These are phyloP conservation scores for Mikania micrantha DNA, from an alignment of 129 eudicot genomes.

Conservation along the genomic window DNA sequence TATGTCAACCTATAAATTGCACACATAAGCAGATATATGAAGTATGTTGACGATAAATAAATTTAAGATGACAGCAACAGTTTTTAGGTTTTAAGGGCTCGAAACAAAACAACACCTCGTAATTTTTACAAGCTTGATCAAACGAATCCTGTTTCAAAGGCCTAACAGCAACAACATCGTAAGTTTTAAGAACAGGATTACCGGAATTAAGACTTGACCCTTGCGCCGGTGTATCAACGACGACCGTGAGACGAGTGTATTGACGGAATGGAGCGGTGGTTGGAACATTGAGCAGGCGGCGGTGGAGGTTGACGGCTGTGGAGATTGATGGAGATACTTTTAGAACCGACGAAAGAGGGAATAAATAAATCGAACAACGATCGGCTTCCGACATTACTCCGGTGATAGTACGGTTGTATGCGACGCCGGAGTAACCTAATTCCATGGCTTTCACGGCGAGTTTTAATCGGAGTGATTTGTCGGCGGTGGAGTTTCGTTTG, in stretches of 20 bases:
- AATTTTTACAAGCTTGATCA: constrained; percentile 65
- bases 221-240: constrained; percentile 53
- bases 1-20: constrained; percentile 89
- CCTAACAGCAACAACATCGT: constrained; percentile 74
- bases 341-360: constrained; percentile 51
- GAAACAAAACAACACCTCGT: constrained; percentile 38
- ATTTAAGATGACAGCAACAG: neutral
- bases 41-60: neutral
- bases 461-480: constrained; percentile 49
- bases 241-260: constrained; percentile 67
- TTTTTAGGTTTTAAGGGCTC: neutral
- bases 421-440: constrained; percentile 79
- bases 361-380: constrained; percentile 49
- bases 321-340: constrained; percentile 46
- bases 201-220: constrained; percentile 65
- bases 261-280: constrained; percentile 57
- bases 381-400: constrained; percentile 77
- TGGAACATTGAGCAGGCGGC: constrained; percentile 44
- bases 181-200: constrained; percentile 62
- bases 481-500: constrained; percentile 27
- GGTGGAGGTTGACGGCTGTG: constrained; percentile 57
- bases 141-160: constrained; percentile 67
- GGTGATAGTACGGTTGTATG: constrained; percentile 62
- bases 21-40: constrained; percentile 42
- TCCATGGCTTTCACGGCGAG: constrained; percentile 66